These are phyloP conservation scores for Russula lepida DNA, from an alignment of 768 basidiomycete genomes.

Conservation along the genomic window DNA sequence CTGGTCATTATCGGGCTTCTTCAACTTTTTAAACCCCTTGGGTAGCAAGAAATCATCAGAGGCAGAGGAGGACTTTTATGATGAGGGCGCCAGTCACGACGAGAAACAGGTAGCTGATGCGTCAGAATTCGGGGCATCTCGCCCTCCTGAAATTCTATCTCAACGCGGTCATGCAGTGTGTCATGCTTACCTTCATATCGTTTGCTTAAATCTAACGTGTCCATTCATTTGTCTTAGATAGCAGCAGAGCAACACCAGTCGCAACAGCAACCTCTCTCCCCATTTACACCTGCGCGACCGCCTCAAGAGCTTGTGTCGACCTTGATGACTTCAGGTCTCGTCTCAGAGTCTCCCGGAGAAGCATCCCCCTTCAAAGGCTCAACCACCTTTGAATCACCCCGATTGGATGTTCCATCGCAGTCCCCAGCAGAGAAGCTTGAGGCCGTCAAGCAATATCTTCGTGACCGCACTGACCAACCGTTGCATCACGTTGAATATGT, in stretches of 20 bases:
- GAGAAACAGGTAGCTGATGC: constrained; percentile 5
- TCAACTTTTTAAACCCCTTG: constrained; percentile 46
- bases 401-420: constrained; percentile 10
- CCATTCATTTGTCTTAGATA: not conserved
- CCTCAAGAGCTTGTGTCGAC: not conserved
- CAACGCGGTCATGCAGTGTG: constrained; percentile 19
- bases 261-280: constrained; percentile 2
- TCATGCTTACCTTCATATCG: not conserved
- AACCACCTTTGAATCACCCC: constrained; percentile 18
- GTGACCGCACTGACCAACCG: constrained; percentile 35
- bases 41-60: constrained; percentile 24
- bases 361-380: constrained; percentile 19
- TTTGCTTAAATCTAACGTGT: not conserved
- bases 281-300: constrained; percentile 6
- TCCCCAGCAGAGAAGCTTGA: constrained; percentile 40
- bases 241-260: not conserved
- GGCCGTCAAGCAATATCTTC: constrained; percentile 41
- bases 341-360: constrained; percentile 15
- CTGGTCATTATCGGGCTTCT: constrained; percentile 46
- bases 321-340: not conserved
- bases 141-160: constrained; percentile 19
- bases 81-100: constrained; percentile 5
- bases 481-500: constrained; percentile 47
- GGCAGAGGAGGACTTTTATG: constrained; percentile 13
- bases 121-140: not conserved